Conservation (phyloP, 345 rosid species). For the Physaria fendleri region DNA sequence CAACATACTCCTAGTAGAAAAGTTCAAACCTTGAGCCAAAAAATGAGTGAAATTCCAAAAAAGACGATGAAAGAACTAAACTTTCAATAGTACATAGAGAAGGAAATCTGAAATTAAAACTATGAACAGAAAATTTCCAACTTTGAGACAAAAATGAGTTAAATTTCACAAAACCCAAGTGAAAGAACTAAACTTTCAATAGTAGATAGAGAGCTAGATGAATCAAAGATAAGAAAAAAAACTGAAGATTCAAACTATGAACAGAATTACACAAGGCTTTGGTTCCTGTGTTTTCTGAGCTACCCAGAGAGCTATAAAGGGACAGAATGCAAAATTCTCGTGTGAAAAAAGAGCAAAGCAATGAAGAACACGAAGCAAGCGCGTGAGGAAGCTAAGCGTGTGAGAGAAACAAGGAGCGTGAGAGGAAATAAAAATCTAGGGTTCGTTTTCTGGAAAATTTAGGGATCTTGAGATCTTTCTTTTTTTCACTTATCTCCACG, state of each 20-base stretch:
- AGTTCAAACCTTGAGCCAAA: neutral
- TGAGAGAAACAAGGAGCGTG: constrained; percentile 33
- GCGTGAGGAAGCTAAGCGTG: constrained; percentile 31
- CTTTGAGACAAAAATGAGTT: neutral
- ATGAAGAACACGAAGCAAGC: constrained; percentile 16
- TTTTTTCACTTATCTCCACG: constrained; percentile 13
- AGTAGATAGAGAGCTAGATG: neutral
- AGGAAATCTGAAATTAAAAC: neutral
- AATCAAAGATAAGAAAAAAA: too few species aligned
- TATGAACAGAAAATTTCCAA: neutral
- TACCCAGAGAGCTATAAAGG: constrained; percentile 7
- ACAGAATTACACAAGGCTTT: neutral
- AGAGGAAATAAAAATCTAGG: constrained; percentile 31
- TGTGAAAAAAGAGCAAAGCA: constrained; percentile 7
- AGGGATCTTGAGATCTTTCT: constrained; percentile 21
- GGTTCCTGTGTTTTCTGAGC: constrained; percentile 15
- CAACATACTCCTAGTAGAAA: neutral
- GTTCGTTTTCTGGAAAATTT: constrained; percentile 31
- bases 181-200: neutral
- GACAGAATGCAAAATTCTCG: neutral
- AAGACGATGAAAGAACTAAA: neutral
- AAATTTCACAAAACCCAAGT: neutral
- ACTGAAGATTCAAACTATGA: neutral
- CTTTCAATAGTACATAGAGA: neutral
- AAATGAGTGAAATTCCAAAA: neutral